These are phyloP conservation scores for Populus tomentosa DNA, from an alignment of 441 rosid species.

Conservation along the genomic window DNA sequence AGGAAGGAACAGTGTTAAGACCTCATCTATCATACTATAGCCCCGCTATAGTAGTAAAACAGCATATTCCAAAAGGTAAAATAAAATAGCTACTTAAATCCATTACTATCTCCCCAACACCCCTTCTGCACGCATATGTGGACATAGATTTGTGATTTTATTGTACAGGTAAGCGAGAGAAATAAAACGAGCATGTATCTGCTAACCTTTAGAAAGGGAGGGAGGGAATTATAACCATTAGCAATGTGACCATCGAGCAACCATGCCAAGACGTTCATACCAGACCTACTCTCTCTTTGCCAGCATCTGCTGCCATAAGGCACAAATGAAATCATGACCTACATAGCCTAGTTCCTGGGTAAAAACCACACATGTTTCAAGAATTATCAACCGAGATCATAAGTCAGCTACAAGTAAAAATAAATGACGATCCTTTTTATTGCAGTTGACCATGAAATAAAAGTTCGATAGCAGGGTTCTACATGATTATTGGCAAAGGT, in stretches of 20 bases:
- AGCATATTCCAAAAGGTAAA: no score
- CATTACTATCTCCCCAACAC: no score
- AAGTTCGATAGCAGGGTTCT: background rate
- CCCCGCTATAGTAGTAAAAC: background rate
- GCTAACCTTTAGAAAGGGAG: background rate
- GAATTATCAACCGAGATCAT: background rate
- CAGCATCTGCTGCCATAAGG: background rate
- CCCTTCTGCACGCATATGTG: no score
- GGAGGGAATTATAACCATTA: background rate
- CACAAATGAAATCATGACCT: background rate
- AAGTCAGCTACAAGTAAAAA: background rate
- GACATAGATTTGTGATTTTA: no score
- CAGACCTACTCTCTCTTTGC: background rate
- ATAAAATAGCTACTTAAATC: no score
- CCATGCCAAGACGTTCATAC: no score
- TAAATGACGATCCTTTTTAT: background rate
- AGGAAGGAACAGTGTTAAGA: background rate
- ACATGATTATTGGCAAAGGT: constrained; percentile 20
- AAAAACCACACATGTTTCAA: background rate
- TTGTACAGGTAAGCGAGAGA: no score
- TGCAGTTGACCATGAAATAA: constrained; percentile 3
- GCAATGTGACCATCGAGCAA: no score
- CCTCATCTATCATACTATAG: background rate
- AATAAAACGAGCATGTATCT: no score
- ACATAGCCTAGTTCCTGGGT: background rate